Percentiles rank a stretch among this genome's conserved stretches.
phyloP scores from a whole-genome alignment of 768 basidiomycete species.

The Cystobasidium tubakii region DNA sequence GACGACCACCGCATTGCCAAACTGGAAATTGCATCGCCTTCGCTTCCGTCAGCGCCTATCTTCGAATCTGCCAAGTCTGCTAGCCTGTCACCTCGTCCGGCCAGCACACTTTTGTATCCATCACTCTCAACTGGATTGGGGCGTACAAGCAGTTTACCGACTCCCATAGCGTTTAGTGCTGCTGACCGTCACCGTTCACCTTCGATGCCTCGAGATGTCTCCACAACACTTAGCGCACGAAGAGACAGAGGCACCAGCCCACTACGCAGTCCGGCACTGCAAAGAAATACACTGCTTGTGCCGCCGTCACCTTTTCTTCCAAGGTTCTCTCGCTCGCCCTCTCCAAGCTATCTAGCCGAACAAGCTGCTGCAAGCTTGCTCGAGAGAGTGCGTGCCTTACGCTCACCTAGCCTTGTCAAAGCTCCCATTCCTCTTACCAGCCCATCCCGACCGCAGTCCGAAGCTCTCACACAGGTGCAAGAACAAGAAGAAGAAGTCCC shows the following conservation, averaged over 20 bases:
- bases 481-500: background rate
- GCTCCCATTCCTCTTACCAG: background rate
- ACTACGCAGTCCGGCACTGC: background rate
- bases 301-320: background rate
- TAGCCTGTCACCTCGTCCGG: background rate
- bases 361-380: background rate
- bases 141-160: background rate
- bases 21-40: background rate
- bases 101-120: background rate
- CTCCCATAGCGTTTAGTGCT: background rate
- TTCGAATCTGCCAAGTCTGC: background rate
- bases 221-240: too few relatives aligned
- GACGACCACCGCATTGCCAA: background rate
- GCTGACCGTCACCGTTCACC: background rate
- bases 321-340: background rate
- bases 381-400: background rate
- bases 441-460: background rate
- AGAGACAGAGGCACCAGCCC: too few relatives aligned
- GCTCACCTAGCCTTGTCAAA: background rate
- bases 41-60: background rate
- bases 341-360: background rate
- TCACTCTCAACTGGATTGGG: background rate
- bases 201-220: background rate
- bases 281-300: background rate
- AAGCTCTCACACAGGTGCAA: background rate